phyloP scores from a whole-genome alignment of 1,284 basidiomycete genomes.

The Cutaneotrichosporon dermatis region DNA sequence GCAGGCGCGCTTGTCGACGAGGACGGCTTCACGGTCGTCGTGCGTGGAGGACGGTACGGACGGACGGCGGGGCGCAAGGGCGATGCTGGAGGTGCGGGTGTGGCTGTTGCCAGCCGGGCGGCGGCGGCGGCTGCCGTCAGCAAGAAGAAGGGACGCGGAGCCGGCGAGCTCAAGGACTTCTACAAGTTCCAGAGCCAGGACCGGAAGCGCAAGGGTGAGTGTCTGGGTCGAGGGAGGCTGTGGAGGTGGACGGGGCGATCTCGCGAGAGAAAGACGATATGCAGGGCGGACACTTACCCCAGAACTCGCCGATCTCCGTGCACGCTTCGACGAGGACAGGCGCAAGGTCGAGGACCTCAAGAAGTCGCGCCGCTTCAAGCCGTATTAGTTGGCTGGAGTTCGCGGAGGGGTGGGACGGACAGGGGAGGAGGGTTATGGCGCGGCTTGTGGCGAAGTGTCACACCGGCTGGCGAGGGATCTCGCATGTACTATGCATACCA shows the following conservation, averaged over 20 bases:
- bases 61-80: slow-evolving; percentile 75
- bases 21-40: slow-evolving; percentile 86
- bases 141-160: slow-evolving; percentile 62
- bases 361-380: slow-evolving; percentile 71
- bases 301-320: slow-evolving; percentile 73
- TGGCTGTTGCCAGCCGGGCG: slow-evolving; percentile 71
- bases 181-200: slow-evolving; percentile 86
- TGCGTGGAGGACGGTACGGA: slow-evolving; percentile 78
- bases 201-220: slow-evolving; percentile 72
- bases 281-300: neutral
- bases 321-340: slow-evolving; percentile 79
- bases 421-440: neutral
- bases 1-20: slow-evolving; percentile 72
- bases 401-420: neutral
- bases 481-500: too few species aligned
- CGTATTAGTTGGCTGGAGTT: slow-evolving; percentile 56
- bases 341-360: slow-evolving; percentile 78
- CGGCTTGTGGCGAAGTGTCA: too few species aligned
- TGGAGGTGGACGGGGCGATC: too few species aligned
- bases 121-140: slow-evolving; percentile 14
- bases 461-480: too few species aligned
- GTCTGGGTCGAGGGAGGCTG: too few species aligned
- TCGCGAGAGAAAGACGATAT: neutral
- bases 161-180: slow-evolving; percentile 58
- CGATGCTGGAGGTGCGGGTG: slow-evolving; percentile 59